Conservation (phyloP, 176 grass and related monocot species). For the Bothriochloa decipiens region DNA sequence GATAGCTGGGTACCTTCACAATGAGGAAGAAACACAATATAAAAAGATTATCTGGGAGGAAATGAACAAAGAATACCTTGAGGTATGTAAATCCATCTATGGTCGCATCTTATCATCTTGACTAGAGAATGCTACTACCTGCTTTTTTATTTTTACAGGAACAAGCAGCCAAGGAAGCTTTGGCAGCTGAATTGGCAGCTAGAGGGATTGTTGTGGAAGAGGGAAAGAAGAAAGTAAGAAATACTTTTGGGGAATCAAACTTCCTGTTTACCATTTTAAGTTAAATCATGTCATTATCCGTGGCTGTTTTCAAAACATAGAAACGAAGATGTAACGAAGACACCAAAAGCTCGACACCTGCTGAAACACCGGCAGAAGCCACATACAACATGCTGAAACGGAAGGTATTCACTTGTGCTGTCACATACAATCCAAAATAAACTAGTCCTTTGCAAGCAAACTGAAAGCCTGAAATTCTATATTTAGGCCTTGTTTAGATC, state of each 20-base stretch:
- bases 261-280: constrained; percentile 19
- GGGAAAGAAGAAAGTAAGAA: constrained; percentile 56
- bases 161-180: constrained; percentile 88
- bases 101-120: constrained; percentile 31
- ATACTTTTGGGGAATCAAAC: background rate
- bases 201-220: constrained; percentile 55
- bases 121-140: constrained; percentile 7
- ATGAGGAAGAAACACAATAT: constrained; percentile 86
- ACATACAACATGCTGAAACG: constrained; percentile 83
- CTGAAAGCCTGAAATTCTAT: background rate
- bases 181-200: constrained; percentile 60
- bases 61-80: constrained; percentile 98
- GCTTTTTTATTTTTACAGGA: constrained; percentile 55
- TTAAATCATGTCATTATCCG: constrained; percentile 13
- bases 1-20: constrained; percentile 80
- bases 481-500: no score
- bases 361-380: constrained; percentile 82
- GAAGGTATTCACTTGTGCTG: constrained; percentile 58
- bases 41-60: constrained; percentile 98
- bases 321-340: constrained; percentile 68
- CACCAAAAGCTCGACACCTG: constrained; percentile 51
- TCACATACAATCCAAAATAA: background rate
- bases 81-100: constrained; percentile 53
- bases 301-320: constrained; percentile 35
- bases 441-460: background rate